Evolutionary conservation across 768 basidiomycete species (phyloP).

Genomic region (Auricularia sp.): DNA sequence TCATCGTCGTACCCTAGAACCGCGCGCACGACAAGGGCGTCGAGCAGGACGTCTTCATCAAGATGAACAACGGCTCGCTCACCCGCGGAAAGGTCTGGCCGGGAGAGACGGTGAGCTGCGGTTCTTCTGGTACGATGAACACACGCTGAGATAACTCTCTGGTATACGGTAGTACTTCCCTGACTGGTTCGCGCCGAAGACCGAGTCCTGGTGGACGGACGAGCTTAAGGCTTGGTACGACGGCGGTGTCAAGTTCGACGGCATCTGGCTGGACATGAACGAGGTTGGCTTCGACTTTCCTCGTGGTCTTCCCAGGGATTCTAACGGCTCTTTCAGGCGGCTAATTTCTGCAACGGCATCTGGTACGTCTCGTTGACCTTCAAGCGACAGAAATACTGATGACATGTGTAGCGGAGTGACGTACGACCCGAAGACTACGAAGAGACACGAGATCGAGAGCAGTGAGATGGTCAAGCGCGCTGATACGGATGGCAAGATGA

Average conservation of each 20-base stretch:
- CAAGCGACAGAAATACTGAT: slow-evolving; percentile 19
- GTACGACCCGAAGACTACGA: slow-evolving; percentile 5
- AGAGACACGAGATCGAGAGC: slow-evolving; percentile 13
- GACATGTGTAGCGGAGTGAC: slow-evolving; percentile 12
- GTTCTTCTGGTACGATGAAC: background rate
- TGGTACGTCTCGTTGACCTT: slow-evolving; percentile 39
- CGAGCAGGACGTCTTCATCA: slow-evolving; percentile 54
- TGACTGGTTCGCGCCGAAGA: slow-evolving; percentile 48
- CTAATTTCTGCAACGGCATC: slow-evolving; percentile 47
- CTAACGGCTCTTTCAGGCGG: slow-evolving; percentile 40
- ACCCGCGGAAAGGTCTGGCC: slow-evolving; percentile 74
- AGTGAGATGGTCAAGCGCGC: slow-evolving; percentile 12
- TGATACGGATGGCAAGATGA: slow-evolving; percentile 25
- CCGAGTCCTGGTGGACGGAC: slow-evolving; percentile 51
- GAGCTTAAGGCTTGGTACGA: slow-evolving; percentile 44
- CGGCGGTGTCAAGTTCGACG: slow-evolving; percentile 44
- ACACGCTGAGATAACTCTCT: background rate
- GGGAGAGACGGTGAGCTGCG: slow-evolving; percentile 44
- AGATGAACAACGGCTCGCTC: slow-evolving; percentile 61
- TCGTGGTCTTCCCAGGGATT: background rate
- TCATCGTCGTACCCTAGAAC: slow-evolving; percentile 34
- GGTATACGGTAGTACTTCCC: slow-evolving; percentile 36
- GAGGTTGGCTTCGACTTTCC: too few relatives aligned
- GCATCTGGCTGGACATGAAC: slow-evolving; percentile 51
- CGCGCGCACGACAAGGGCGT: slow-evolving; percentile 53